phyloP scores from a whole-genome alignment of 768 basidiomycete genomes.

The Hortiboletus flavorubellus region DNA sequence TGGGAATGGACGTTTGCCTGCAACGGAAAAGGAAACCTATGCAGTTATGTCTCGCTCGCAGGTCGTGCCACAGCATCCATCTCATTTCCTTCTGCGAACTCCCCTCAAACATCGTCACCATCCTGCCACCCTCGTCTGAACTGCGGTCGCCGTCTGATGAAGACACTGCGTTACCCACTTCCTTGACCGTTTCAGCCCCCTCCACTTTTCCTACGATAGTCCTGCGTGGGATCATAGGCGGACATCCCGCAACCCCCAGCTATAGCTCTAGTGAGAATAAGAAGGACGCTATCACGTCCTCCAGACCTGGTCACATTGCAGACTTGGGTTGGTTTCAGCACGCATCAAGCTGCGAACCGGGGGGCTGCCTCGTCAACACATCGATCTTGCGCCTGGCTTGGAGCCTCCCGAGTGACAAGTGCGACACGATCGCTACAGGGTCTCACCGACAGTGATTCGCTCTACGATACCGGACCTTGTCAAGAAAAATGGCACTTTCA shows the following conservation, averaged over 20 bases:
- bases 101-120: background rate
- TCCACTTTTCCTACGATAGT: constrained; percentile 18
- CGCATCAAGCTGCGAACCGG: background rate
- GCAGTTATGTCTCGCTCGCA: constrained; percentile 34
- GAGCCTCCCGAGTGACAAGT: constrained; percentile 21
- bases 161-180: constrained; percentile 23
- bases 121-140: background rate
- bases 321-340: constrained; percentile 25
- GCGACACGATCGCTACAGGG: background rate
- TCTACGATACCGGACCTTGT: constrained; percentile 65
- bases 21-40: constrained; percentile 26
- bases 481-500: constrained; percentile 74
- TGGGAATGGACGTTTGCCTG: background rate
- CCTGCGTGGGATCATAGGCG: constrained; percentile 24
- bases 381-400: constrained; percentile 5
- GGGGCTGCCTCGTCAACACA: background rate
- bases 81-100: background rate
- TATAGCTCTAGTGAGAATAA: background rate
- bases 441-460: constrained; percentile 26
- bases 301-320: constrained; percentile 2
- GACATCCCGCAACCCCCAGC: constrained; percentile 21
- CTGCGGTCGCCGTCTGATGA: constrained; percentile 1
- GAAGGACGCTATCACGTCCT: background rate
- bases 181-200: constrained; percentile 29
- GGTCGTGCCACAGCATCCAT: background rate